Evolutionary conservation across 2,329 filamentous ascomycete species (phyloP), one percentile per base, ranked within the genome.

Genomic region (Ceratocystis albifundus): DNA sequence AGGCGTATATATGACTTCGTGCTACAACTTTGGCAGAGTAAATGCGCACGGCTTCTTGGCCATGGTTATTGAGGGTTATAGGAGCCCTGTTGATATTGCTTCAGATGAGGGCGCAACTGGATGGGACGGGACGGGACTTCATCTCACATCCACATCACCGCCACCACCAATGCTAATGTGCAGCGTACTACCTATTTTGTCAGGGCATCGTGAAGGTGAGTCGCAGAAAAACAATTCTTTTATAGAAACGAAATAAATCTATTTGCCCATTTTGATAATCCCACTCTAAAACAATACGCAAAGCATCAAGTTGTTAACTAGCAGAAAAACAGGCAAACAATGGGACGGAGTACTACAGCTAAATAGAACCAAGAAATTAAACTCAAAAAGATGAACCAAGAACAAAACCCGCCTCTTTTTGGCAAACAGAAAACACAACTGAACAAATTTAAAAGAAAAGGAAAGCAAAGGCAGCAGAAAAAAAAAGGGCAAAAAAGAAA

Each of bases 401-500:
- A 57, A 32, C 55, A 32, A 8, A 20, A 2, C 17, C 3, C 12
- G 30, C 17, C 55, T 59, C 55, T 59, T 59, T 59, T 65, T 48
- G 7, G 45, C 20, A 41, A 17, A 25, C n/a, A 48, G 20, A 32
- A 64, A 62, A 46, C 45, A 62, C 7, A 63, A 53, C n/a, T n/a
- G 6, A 48, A 53, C 36, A 36, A 22, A 30, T 32, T 48, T 28
- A n/a, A 53, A 15, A 30, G 55, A 63, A 61, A 25, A 48, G 28
- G 28, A 50, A 32, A 32, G 30, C 30, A 7, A 55, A 15, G 12
- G 17, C 20, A 20, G 32, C 8, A 66, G 45, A 57, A 57, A 53
- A 66, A 61, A 8, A 44, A 62, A 17, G n/a, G n/a, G n/a, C n/a
- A n/a, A n/a, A n/a, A 53, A 57, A 57, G 59, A 66, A 61, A 8